phyloP scores from a whole-genome alignment of 768 basidiomycete species.

The Suillus sp. region DNA sequence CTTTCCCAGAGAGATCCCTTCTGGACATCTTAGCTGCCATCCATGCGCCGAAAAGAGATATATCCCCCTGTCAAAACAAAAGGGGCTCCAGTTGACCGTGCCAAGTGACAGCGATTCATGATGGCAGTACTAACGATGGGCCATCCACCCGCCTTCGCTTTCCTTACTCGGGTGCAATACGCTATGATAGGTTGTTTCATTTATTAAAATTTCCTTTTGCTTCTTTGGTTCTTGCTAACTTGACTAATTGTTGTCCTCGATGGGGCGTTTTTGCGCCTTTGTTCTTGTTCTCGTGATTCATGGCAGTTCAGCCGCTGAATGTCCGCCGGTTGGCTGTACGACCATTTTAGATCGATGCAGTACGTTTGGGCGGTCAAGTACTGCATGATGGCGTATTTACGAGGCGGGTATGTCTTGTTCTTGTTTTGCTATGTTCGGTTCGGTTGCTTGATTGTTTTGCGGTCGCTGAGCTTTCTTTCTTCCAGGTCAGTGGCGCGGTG shows the following conservation, averaged over 20 bases:
- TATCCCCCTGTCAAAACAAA: background rate
- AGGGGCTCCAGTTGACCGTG: background rate
- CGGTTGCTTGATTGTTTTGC: background rate
- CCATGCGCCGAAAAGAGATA: background rate
- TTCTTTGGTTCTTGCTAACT: slow-evolving; percentile 6
- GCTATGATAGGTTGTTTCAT: background rate
- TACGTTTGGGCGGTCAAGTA: background rate
- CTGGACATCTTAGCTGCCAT: slow-evolving; percentile 10
- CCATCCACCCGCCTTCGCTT: slow-evolving; percentile 7
- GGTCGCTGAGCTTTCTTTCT: background rate
- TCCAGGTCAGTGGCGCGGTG: background rate
- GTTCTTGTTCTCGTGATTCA: slow-evolving; percentile 6
- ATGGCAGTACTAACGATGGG: background rate
- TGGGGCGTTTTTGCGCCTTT: slow-evolving; percentile 5
- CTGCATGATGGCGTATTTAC: background rate
- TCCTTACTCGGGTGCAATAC: background rate
- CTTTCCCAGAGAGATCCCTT: slow-evolving; percentile 2
- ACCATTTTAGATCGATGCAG: background rate
- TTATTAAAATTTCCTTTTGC: background rate
- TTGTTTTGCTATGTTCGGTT: background rate
- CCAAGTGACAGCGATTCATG: slow-evolving; percentile 6
- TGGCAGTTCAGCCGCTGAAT: background rate
- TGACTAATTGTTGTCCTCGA: slow-evolving; percentile 9
- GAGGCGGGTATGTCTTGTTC: background rate
- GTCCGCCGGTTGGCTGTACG: background rate